phyloP scores from a whole-genome alignment of 2,329 filamentous ascomycete species.

The Fusarium sp. region DNA sequence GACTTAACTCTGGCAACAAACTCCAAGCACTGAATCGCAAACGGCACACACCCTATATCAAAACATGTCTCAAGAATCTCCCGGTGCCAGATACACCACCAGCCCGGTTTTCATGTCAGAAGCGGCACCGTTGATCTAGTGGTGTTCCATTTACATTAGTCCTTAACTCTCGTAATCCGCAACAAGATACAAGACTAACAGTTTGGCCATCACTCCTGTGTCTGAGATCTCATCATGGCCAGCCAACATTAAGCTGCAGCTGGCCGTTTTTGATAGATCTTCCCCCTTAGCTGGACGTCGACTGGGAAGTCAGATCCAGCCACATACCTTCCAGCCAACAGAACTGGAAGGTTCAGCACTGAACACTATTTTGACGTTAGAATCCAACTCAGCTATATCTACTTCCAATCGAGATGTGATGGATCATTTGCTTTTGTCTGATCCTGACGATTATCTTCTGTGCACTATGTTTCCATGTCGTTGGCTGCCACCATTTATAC shows the following conservation, averaged over 20 bases:
- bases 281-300: conserved; percentile 17
- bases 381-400: conserved; percentile 20
- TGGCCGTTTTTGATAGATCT: conserved; percentile 31
- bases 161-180: conserved; percentile 8
- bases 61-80: neutral
- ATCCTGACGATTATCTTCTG: conserved; percentile 20
- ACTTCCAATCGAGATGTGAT: conserved; percentile 25
- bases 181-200: conserved; percentile 4
- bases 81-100: neutral
- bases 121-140: neutral
- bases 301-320: conserved; percentile 41
- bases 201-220: neutral
- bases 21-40: conserved; percentile 1
- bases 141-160: conserved; percentile 3
- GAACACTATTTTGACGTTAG: conserved; percentile 31
- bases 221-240: neutral
- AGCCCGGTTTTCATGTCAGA: conserved; percentile 1
- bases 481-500: conserved; percentile 13
- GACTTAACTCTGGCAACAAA: conserved; percentile 1
- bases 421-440: conserved; percentile 28
- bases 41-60: neutral
- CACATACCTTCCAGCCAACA: conserved; percentile 41
- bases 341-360: conserved; percentile 12
- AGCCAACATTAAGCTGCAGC: conserved; percentile 22
- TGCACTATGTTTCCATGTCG: conserved; percentile 11